These are phyloP conservation scores for Anaeromyces robustus DNA, from an alignment of 192 early-diverging fungal genomes.

Conservation along the genomic window DNA sequence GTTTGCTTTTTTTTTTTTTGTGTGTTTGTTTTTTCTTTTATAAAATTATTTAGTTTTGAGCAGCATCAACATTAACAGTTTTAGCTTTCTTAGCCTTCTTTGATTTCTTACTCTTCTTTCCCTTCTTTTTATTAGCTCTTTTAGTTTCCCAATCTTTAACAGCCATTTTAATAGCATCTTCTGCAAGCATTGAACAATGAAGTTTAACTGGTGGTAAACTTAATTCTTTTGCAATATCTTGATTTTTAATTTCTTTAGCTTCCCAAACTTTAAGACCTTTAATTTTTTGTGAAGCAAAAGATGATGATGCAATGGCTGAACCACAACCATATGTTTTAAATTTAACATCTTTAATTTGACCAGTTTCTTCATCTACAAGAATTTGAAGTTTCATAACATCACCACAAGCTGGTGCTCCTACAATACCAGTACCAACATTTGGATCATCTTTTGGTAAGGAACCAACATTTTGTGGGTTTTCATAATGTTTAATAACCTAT, in stretches of 20 bases:
- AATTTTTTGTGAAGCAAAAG: slow-evolving; percentile 86
- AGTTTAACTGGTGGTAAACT: slow-evolving; percentile 91
- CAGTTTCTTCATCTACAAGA: slow-evolving; percentile 76
- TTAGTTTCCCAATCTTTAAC: slow-evolving; percentile 91
- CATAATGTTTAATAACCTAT: slow-evolving; percentile 96
- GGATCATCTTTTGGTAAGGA: slow-evolving; percentile 73
- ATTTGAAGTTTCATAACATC: slow-evolving; percentile 94
- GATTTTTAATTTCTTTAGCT: slow-evolving; percentile 84
- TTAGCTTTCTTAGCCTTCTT: neutral
- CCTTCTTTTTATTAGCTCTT: slow-evolving; percentile 14
- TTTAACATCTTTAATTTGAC: slow-evolving; percentile 87
- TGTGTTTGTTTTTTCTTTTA: too few relatives aligned
- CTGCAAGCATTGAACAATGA: slow-evolving; percentile 98
- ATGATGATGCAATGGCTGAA: slow-evolving; percentile 85
- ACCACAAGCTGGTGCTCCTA: slow-evolving; percentile 58
- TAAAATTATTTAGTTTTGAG: too few relatives aligned
- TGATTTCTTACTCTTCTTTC: neutral
- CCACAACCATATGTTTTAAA: slow-evolving; percentile 99
- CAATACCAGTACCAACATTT: slow-evolving; percentile 91
- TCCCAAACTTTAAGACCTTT: slow-evolving; percentile 85
- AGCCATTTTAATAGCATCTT: slow-evolving; percentile 98
- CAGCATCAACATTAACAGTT: neutral
- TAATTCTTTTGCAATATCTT: slow-evolving; percentile 92
- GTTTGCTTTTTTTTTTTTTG: too few relatives aligned
- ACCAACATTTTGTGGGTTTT: slow-evolving; percentile 89